These are phyloP conservation scores for Aspergillus puulaauensis DNA, from an alignment of 2,329 filamentous ascomycete genomes.

Conservation along the genomic window DNA sequence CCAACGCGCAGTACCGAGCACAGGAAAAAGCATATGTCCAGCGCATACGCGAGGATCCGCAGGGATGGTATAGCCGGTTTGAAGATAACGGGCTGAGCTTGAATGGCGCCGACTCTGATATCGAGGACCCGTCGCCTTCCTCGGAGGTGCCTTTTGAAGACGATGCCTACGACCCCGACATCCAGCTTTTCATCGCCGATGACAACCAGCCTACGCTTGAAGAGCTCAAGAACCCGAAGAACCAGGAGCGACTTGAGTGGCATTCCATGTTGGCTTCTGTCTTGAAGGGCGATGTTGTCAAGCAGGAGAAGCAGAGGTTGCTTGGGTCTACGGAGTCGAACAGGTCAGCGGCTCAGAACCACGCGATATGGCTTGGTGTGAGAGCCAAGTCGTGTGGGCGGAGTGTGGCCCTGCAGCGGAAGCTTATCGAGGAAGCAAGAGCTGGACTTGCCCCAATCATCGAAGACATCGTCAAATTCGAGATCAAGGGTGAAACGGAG, in stretches of 20 bases:
- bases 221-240: conserved; percentile 83
- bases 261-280: conserved; percentile 97
- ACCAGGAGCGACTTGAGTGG: conserved; percentile 91
- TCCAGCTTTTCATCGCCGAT: conserved; percentile 88
- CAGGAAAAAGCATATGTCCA: conserved; percentile 96
- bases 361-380: conserved; percentile 84
- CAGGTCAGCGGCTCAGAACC: conserved; percentile 64
- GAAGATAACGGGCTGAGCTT: conserved; percentile 66
- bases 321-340: conserved; percentile 78
- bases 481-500: conserved; percentile 90
- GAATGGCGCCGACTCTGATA: conserved; percentile 74
- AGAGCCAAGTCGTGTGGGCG: conserved; percentile 81
- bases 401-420: conserved; percentile 77
- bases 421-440: conserved; percentile 84
- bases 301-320: conserved; percentile 94
- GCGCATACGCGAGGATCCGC: conserved; percentile 77
- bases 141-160: conserved; percentile 79
- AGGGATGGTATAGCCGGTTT: conserved; percentile 66
- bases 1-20: conserved; percentile 71
- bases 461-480: conserved; percentile 87
- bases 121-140: conserved; percentile 85
- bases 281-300: conserved; percentile 91
- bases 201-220: conserved; percentile 85
- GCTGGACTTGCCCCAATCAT: conserved; percentile 70
- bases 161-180: conserved; percentile 86